A percentile compares a stretch with the other conserved stretches of the same genome.
These are phyloP conservation scores for Bretschneidera sinensis DNA, from an alignment of 345 rosid genomes.

Conservation along the genomic window DNA sequence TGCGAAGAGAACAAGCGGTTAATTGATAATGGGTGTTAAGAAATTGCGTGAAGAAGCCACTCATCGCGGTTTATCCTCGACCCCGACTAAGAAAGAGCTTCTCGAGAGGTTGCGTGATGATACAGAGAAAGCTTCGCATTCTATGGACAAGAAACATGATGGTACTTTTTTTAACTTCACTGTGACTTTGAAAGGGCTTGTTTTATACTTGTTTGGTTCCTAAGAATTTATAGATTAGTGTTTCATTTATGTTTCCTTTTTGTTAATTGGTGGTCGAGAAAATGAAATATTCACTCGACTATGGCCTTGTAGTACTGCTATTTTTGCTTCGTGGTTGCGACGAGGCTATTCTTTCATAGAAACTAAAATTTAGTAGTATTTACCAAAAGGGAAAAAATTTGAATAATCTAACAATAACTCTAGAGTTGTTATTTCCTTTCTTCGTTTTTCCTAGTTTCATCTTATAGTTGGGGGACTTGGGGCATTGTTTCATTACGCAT, in stretches of 20 bases:
- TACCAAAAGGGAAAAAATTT: too few species aligned
- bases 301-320: too few species aligned
- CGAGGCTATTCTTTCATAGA: too few species aligned
- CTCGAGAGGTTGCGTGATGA: constrained; percentile 53
- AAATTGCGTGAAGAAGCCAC: constrained; percentile 69
- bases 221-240: too few species aligned
- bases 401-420: too few species aligned
- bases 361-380: too few species aligned
- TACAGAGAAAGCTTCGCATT: constrained; percentile 16
- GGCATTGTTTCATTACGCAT: neutral
- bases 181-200: too few species aligned
- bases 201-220: too few species aligned
- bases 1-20: constrained; percentile 32
- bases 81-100: constrained; percentile 67
- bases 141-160: neutral
- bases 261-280: neutral
- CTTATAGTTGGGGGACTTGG: neutral
- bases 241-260: neutral
- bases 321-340: too few species aligned
- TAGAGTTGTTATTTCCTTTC: too few species aligned
- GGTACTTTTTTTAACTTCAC: neutral
- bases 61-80: constrained; percentile 40
- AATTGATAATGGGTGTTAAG: constrained; percentile 44
- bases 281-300: too few species aligned
- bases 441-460: neutral